These are phyloP conservation scores for Eimeria tenella DNA, from an alignment of 169 alveolate genomes.

Conservation along the genomic window DNA sequence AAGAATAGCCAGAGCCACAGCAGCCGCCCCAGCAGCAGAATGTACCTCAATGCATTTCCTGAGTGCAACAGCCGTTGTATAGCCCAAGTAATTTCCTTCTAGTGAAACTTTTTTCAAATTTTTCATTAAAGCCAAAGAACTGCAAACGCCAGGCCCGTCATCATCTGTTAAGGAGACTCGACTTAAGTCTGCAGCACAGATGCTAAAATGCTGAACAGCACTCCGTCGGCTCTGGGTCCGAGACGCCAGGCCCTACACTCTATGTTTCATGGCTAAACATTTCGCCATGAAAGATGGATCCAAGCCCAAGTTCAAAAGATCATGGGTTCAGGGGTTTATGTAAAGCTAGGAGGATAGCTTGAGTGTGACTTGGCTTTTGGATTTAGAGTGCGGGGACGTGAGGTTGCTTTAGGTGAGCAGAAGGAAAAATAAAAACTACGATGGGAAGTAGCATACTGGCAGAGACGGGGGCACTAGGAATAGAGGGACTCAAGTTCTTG, in stretches of 20 bases:
- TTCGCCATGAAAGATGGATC: too few relatives aligned
- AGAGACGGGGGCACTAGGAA: too few relatives aligned
- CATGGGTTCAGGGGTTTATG: too few relatives aligned
- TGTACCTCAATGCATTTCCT: neutral
- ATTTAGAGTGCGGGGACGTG: too few relatives aligned
- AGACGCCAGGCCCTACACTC: neutral
- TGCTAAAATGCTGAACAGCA: neutral
- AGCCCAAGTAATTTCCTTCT: neutral
- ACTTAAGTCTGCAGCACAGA: neutral
- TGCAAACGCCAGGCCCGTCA: neutral
- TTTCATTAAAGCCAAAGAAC: neutral
- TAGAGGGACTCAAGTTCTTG: too few relatives aligned
- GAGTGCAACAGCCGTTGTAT: neutral
- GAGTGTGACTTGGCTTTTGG: too few relatives aligned
- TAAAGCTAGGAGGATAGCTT: too few relatives aligned
- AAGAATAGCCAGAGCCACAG: neutral
- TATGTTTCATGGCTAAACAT: neutral
- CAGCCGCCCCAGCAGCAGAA: neutral
- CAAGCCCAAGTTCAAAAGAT: too few relatives aligned
- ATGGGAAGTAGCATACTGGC: too few relatives aligned
- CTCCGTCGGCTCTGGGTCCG: neutral
- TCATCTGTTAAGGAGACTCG: constrained; percentile 5
- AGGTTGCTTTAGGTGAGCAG: too few relatives aligned
- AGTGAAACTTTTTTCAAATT: neutral
- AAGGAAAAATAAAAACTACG: too few relatives aligned